phyloP scores from a whole-genome alignment of 2,329 filamentous ascomycete genomes.

The Ophiostoma sp. region DNA sequence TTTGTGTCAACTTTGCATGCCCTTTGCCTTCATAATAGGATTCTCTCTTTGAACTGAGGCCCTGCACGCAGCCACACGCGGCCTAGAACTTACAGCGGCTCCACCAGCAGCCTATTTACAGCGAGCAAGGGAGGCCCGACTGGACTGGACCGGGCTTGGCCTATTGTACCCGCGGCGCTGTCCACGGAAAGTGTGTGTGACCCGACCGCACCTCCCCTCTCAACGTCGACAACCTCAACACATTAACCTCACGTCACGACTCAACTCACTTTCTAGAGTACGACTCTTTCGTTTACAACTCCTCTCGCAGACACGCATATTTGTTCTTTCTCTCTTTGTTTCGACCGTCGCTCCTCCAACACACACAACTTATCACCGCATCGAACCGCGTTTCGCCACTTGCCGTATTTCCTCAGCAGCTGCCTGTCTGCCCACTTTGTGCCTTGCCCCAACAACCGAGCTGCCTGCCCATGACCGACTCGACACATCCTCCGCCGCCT shows the following conservation, averaged over 20 bases:
- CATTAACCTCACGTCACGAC: neutral
- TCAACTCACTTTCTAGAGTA: neutral
- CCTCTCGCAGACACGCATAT: neutral
- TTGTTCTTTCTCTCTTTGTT: neutral
- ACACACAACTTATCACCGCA: neutral
- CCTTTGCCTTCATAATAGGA: too few relatives aligned
- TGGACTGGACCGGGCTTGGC: neutral
- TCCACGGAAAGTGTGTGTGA: neutral
- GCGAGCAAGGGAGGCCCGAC: neutral
- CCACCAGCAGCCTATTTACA: neutral
- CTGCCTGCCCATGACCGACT: neutral
- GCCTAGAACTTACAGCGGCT: neutral
- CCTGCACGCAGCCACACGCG: neutral
- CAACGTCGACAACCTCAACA: neutral
- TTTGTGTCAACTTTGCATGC: neutral
- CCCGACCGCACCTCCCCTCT: neutral
- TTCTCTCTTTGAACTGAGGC: neutral
- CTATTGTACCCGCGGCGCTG: neutral
- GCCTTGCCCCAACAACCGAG: neutral
- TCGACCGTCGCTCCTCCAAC: neutral
- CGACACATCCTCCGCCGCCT: neutral
- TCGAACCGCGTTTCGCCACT: neutral
- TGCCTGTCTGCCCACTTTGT: neutral
- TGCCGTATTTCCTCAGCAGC: neutral
- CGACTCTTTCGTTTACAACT: neutral